phyloP scores from a whole-genome alignment of 2,329 filamentous ascomycete species.

The Akanthomyces muscarius region DNA sequence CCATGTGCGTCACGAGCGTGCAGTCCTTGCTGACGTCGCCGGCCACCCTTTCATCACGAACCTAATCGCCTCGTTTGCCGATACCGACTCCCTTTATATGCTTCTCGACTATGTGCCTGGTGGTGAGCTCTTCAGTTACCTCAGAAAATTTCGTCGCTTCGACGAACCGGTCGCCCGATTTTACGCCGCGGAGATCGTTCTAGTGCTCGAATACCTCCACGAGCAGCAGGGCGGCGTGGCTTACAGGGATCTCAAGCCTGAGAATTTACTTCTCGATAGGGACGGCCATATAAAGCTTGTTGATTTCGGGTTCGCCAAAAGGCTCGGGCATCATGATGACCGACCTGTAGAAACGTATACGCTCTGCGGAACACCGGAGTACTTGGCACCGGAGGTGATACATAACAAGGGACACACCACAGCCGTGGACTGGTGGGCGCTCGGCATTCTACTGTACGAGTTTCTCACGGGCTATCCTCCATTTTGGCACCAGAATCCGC shows the following conservation, averaged over 20 bases:
- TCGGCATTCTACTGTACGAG: constrained; percentile 80
- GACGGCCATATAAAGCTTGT: constrained; percentile 79
- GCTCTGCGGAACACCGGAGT: constrained; percentile 78
- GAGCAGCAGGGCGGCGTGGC: constrained; percentile 73
- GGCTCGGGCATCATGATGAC: constrained; percentile 55
- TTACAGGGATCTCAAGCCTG: constrained; percentile 77
- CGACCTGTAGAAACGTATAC: constrained; percentile 69
- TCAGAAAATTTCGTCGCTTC: constrained; percentile 73
- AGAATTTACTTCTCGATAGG: constrained; percentile 74
- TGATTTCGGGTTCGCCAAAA: constrained; percentile 82
- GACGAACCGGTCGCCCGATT: constrained; percentile 75
- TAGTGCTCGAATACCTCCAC: constrained; percentile 77
- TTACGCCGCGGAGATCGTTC: constrained; percentile 78
- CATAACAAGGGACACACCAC: constrained; percentile 73
- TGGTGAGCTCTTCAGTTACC: constrained; percentile 80
- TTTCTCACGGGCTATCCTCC: constrained; percentile 81
- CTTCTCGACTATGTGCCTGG: constrained; percentile 79
- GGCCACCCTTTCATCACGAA: constrained; percentile 82
- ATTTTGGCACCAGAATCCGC: constrained; percentile 82
- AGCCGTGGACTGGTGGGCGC: constrained; percentile 83
- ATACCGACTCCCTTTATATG: constrained; percentile 75
- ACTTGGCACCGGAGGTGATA: constrained; percentile 80
- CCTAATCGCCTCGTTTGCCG: constrained; percentile 74
- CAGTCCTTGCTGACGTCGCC: constrained; percentile 70
- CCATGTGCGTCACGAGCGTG: constrained; percentile 79